Evolutionary conservation across 2,329 filamentous ascomycete species (phyloP).

Genomic region (Bipolaris oryzae): DNA sequence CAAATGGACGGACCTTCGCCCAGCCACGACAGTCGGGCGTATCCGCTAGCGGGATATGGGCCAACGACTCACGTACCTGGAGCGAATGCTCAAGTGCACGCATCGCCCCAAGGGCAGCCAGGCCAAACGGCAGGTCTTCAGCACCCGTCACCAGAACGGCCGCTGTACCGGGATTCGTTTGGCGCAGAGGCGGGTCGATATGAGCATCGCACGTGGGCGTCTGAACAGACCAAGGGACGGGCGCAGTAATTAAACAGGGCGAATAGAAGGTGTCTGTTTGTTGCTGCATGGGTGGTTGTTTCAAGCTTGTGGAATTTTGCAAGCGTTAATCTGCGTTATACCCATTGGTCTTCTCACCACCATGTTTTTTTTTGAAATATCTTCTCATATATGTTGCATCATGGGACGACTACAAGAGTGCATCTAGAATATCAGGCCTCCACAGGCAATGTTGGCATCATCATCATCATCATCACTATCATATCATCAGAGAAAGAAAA

Average conservation of each 20-base stretch:
- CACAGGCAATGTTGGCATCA: constrained; percentile 16
- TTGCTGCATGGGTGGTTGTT: constrained; percentile 11
- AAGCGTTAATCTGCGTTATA: constrained; percentile 22
- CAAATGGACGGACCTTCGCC: constrained; percentile 29
- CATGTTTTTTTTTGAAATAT: neutral
- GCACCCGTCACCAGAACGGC: constrained; percentile 14
- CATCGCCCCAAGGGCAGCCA: constrained; percentile 22
- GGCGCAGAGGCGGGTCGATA: constrained; percentile 25
- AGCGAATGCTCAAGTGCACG: constrained; percentile 11
- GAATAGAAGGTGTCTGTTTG: neutral
- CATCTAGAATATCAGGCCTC: constrained; percentile 25
- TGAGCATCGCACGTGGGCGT: constrained; percentile 35
- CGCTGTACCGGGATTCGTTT: constrained; percentile 25
- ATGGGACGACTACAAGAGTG: constrained; percentile 1
- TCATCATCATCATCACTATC: neutral
- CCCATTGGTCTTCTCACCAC: constrained; percentile 11
- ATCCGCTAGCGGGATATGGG: constrained; percentile 27
- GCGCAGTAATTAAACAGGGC: constrained; percentile 7
- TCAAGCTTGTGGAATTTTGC: constrained; percentile 10
- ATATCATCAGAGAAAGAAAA: neutral
- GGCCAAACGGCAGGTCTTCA: constrained; percentile 13
- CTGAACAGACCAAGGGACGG: constrained; percentile 16
- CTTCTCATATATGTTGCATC: no score
- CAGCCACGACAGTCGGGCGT: constrained; percentile 26
- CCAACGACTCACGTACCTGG: constrained; percentile 25